Evolutionary conservation across 345 rosid genomes (phyloP).

Genomic region (Geranium brycei): DNA sequence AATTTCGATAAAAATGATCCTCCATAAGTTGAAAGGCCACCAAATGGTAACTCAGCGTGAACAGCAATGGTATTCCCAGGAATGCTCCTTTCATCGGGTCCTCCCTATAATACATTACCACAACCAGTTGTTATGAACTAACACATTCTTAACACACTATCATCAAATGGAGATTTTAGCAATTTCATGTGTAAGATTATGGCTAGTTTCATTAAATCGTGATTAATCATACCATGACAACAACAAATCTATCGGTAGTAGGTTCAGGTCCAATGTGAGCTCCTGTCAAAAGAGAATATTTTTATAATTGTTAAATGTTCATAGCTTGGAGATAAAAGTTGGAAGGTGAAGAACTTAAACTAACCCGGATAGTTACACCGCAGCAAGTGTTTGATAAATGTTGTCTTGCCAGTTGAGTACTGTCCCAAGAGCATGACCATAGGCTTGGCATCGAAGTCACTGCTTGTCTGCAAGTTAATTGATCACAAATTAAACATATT

Average conservation of each 20-base stretch:
- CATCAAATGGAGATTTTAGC: constrained; percentile 1
- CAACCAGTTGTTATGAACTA: not conserved
- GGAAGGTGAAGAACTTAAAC: constrained; percentile 2
- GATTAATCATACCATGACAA: constrained; percentile 58
- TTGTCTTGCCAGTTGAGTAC: constrained; percentile 92
- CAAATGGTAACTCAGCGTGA: constrained; percentile 81
- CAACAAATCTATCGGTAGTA: constrained; percentile 92
- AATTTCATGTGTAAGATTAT: not conserved
- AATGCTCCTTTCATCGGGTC: constrained; percentile 54
- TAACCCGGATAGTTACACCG: constrained; percentile 74
- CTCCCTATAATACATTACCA: constrained; percentile 31
- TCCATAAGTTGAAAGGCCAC: constrained; percentile 75
- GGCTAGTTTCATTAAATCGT: not conserved
- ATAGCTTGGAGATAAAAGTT: not conserved
- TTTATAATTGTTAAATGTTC: no score
- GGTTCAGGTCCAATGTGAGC: constrained; percentile 99
- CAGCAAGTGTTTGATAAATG: constrained; percentile 81
- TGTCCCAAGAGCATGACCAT: constrained; percentile 98
- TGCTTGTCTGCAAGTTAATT: constrained; percentile 40
- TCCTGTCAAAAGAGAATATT: constrained; percentile 27
- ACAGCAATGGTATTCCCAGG: constrained; percentile 91
- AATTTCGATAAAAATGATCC: constrained; percentile 80
- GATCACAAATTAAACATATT: no score
- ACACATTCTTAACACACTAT: no score
- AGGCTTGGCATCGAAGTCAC: constrained; percentile 93